These are phyloP conservation scores for Pseudocercospora pini-densiflorae DNA, from an alignment of 2,329 filamentous ascomycete species.

Conservation along the genomic window DNA sequence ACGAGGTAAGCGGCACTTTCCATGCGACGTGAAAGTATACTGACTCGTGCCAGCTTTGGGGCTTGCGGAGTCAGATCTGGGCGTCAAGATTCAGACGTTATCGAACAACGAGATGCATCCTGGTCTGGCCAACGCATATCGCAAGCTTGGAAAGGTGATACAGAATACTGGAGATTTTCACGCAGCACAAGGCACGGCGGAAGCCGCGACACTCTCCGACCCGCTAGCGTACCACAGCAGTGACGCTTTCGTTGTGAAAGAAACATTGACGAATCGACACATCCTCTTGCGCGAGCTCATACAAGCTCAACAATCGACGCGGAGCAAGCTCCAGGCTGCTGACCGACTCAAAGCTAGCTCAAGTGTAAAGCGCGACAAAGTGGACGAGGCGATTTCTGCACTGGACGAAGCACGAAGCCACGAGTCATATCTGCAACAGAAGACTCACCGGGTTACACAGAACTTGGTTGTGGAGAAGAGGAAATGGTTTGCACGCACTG, in stretches of 20 bases:
- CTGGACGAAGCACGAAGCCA: constrained; percentile 85
- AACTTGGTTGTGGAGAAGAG: constrained; percentile 89
- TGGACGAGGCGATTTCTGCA: constrained; percentile 92
- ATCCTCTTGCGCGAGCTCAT: constrained; percentile 92
- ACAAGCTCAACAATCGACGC: constrained; percentile 84
- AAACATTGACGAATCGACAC: constrained; percentile 95
- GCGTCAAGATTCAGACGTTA: constrained; percentile 85
- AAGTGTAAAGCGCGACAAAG: constrained; percentile 89
- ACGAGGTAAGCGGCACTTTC: constrained; percentile 67
- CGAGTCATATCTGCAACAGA: constrained; percentile 80
- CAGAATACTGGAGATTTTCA: constrained; percentile 95
- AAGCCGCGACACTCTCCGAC: constrained; percentile 92
- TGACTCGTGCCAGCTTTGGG: constrained; percentile 71
- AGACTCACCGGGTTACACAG: constrained; percentile 85
- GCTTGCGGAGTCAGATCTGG: constrained; percentile 89
- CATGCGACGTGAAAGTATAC: constrained; percentile 28
- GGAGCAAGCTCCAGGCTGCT: constrained; percentile 80
- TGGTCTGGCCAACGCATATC: constrained; percentile 86
- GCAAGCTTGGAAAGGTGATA: constrained; percentile 91
- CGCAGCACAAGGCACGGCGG: constrained; percentile 92
- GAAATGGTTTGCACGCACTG: constrained; percentile 86
- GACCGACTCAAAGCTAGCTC: constrained; percentile 87
- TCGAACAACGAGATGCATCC: constrained; percentile 87
- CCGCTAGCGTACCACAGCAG: constrained; percentile 93
- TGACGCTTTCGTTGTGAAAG: constrained; percentile 97